Evolutionary conservation across 306 rosid species (phyloP).

Genomic region (Medicago ruthenica): DNA sequence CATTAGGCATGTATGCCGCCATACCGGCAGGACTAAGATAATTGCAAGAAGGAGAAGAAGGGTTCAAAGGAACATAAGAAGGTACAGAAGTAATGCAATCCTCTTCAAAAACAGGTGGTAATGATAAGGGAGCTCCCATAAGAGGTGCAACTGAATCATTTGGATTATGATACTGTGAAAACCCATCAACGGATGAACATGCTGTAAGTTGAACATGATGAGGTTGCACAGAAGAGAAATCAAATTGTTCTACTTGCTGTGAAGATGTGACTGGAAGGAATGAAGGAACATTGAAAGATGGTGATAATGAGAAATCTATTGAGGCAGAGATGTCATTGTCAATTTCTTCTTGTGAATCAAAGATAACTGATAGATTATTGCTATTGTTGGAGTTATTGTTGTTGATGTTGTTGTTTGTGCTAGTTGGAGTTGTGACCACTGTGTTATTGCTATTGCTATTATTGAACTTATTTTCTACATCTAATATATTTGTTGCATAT

Average conservation of each 20-base stretch:
- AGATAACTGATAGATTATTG: slow-evolving; percentile 62
- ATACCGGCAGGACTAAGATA: slow-evolving; percentile 57
- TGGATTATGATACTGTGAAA: slow-evolving; percentile 55
- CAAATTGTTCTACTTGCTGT: slow-evolving; percentile 63
- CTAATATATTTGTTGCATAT: slow-evolving; percentile 58
- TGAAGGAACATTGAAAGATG: slow-evolving; percentile 57
- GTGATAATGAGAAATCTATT: slow-evolving; percentile 76
- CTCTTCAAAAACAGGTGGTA: slow-evolving; percentile 72
- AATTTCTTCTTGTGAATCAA: slow-evolving; percentile 78
- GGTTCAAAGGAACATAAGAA: slow-evolving; percentile 73
- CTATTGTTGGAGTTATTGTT: slow-evolving; percentile 48
- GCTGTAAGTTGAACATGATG: slow-evolving; percentile 50
- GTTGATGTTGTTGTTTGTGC: slow-evolving; percentile 40
- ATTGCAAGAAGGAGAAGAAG: slow-evolving; percentile 75
- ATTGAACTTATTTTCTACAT: slow-evolving; percentile 56
- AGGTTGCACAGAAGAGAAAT: slow-evolving; percentile 49
- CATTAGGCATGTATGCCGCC: slow-evolving; percentile 63
- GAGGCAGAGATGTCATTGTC: slow-evolving; percentile 92
- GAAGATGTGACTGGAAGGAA: slow-evolving; percentile 42
- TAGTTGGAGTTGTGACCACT: slow-evolving; percentile 47
- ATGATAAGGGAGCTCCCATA: slow-evolving; percentile 58
- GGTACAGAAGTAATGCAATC: slow-evolving; percentile 85
- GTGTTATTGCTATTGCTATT: slow-evolving; percentile 49
- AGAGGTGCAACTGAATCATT: slow-evolving; percentile 53
- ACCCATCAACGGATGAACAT: slow-evolving; percentile 68